Evolutionary conservation across 208 protist species (phyloP).

Genomic region (Entamoeba moshkovskii): DNA sequence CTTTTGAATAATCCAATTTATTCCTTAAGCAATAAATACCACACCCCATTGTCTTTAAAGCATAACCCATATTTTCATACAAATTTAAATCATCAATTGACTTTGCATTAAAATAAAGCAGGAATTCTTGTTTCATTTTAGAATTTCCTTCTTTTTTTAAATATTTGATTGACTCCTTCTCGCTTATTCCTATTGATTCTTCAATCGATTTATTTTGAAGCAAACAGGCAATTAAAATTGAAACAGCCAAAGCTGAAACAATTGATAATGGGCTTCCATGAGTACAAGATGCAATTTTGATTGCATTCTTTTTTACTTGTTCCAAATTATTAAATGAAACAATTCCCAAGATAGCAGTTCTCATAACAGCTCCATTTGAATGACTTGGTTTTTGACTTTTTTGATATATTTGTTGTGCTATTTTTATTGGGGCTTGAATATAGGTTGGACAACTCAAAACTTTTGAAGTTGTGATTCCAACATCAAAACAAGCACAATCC

Average conservation of each 20-base stretch:
- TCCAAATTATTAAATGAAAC: constrained; percentile 6
- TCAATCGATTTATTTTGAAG: constrained; percentile 15
- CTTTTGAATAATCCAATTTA: constrained; percentile 29
- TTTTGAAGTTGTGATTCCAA: constrained; percentile 28
- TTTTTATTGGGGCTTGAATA: neutral
- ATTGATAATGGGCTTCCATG: constrained; percentile 38
- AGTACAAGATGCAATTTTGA: constrained; percentile 19
- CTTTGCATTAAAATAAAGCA: constrained; percentile 15
- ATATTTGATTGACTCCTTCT: neutral
- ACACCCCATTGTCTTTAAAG: constrained; percentile 35
- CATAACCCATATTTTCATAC: constrained; percentile 42
- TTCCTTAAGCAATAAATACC: constrained; percentile 30
- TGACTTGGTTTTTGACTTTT: constrained; percentile 18
- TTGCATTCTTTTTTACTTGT: constrained; percentile 25
- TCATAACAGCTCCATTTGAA: constrained; percentile 41
- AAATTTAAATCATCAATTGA: neutral
- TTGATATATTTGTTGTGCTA: constrained; percentile 23
- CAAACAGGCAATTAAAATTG: constrained; percentile 23
- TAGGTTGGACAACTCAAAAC: constrained; percentile 17
- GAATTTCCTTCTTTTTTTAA: constrained; percentile 12
- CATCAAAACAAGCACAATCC: constrained; percentile 31
- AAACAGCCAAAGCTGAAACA: constrained; percentile 8
- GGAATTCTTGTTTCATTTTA: neutral
- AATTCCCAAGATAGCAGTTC: constrained; percentile 34
- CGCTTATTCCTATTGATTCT: constrained; percentile 24